phyloP scores from a whole-genome alignment of 768 basidiomycete species.

The Boletus bicolor region DNA sequence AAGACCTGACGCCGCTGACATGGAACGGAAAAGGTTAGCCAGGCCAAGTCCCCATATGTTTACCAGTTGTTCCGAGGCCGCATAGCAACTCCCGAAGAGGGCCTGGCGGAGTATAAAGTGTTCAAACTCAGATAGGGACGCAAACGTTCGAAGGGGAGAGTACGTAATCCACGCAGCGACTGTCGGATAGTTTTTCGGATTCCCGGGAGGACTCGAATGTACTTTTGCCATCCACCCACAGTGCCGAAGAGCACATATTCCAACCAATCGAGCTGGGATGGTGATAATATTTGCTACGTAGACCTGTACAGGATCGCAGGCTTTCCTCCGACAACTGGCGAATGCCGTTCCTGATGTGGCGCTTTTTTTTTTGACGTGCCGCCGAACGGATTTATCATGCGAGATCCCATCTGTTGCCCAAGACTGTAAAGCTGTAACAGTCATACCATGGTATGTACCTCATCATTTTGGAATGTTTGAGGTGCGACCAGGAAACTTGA shows the following conservation, averaged over 20 bases:
- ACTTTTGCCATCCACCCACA: background rate
- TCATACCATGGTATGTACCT: background rate
- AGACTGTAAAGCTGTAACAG: background rate
- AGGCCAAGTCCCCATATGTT: conserved; percentile 11
- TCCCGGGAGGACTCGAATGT: background rate
- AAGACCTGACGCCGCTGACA: conserved; percentile 28
- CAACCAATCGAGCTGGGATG: background rate
- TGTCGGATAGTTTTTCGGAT: background rate
- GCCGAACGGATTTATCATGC: conserved; percentile 11
- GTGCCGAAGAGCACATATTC: too few species aligned
- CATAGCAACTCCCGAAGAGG: conserved; percentile 32
- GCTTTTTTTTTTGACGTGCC: conserved; percentile 15
- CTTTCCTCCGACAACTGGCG: background rate
- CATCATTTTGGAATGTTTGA: background rate
- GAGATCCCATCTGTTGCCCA: conserved; percentile 16
- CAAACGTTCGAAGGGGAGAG: background rate
- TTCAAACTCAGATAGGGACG: conserved; percentile 5
- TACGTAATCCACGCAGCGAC: conserved; percentile 3
- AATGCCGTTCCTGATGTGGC: conserved; percentile 22
- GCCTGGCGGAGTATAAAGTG: conserved; percentile 18
- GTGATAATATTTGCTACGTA: background rate
- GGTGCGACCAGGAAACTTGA: background rate
- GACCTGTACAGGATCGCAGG: background rate
- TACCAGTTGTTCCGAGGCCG: conserved; percentile 26
- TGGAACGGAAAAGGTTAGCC: conserved; percentile 28